A percentile compares a stretch with the other conserved stretches of the same genome.
phyloP scores from a whole-genome alignment of 306 rosid species.

The Erythrophleum fordii region DNA sequence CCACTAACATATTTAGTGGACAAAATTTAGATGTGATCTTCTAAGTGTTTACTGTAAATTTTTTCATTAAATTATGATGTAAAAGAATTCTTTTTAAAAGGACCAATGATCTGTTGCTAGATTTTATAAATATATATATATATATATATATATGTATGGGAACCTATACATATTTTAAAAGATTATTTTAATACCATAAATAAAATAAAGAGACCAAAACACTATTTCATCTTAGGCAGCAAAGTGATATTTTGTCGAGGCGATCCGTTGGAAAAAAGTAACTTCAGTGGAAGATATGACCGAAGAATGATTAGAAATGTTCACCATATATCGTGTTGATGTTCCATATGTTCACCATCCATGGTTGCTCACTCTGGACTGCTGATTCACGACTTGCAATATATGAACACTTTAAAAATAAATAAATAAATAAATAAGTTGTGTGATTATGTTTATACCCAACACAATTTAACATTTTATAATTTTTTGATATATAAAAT shows the following conservation, averaged over 20 bases:
- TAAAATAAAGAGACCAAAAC: background rate
- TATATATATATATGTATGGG: too few relatives aligned
- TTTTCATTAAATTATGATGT: too few relatives aligned
- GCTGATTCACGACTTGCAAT: background rate
- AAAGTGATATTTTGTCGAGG: conserved; percentile 44
- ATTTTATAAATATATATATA: too few relatives aligned
- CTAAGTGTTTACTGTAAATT: too few relatives aligned
- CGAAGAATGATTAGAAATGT: background rate
- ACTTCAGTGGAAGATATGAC: background rate
- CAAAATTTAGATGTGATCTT: too few relatives aligned
- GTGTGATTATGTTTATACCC: too few relatives aligned
- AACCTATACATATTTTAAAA: too few relatives aligned
- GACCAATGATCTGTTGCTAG: too few relatives aligned
- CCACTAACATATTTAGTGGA: background rate
- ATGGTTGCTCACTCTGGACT: background rate
- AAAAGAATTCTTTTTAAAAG: too few relatives aligned
- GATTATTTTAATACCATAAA: background rate
- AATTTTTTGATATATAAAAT: too few relatives aligned
- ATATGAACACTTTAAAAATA: background rate
- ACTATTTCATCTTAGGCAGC: conserved; percentile 26
- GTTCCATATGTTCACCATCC: background rate
- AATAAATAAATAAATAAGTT: background rate
- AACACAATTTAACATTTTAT: too few relatives aligned
- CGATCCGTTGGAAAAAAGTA: conserved; percentile 36
- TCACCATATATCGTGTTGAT: too few relatives aligned